Evolutionary conservation across 306 rosid genomes (phyloP), one percentile per base, ranked within the genome.

Genomic region (Dryas octopetala): DNA sequence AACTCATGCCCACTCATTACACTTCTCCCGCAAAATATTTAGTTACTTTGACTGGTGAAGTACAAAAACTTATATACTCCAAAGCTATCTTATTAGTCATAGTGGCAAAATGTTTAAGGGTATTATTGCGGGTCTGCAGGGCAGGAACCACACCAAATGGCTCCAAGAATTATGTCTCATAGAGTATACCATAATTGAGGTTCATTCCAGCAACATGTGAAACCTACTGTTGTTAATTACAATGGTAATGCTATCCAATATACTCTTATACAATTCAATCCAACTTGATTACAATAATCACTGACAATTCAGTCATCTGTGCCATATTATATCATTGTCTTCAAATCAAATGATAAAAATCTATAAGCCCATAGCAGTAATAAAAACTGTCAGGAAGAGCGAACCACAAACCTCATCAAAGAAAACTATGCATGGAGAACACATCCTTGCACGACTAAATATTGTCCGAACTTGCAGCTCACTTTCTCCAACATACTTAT

Each of bases 401-500:
- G 23, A 82, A 54, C 73, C 62, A 78, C 90, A 76, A 71, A 93
- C 97, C 91, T 91, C 98, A 49, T 93, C 97, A 77, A 93, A 89
- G 80, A 89, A 93, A 7, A 93, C 70, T 81, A 93, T 78, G 84
- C 98, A 93, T 4, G 91, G 93, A 4, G 93, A 73, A 68, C 98
- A 91, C 44, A 92, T 75, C 89, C 97, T 91, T 64, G 98, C 98
- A 46, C 89, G 93, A 69, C 82, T 75, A 70, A 91, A 93, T 62
- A 85, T 49, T 74, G 83, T 83, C 50, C 96, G 89, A 38, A 93
- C 92, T 48, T 80, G 85, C 78, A 69, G 79, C 74, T 89, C 96
- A 80, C 98, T 93, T 64, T 89, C 98, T 84, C 98, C 98, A 83
- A 89, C 97, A 57, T 78, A 91, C 83, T 93, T 93, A 78, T 86